phyloP scores from a whole-genome alignment of 1,139 yeast genomes.

The Yamadazyma pseudoaaseri region DNA sequence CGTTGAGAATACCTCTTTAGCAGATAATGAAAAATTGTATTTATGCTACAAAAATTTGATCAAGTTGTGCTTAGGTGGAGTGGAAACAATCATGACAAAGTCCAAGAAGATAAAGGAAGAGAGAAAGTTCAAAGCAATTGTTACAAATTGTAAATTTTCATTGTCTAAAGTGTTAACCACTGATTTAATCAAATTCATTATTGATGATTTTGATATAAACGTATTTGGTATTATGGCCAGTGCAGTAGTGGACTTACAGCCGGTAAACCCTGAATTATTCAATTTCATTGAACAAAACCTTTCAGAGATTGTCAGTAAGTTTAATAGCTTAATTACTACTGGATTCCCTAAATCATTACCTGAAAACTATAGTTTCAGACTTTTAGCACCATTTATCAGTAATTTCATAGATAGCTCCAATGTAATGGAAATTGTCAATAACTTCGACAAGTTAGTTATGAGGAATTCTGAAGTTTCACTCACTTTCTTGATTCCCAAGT shows the following conservation, averaged over 20 bases:
- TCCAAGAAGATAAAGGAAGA: conserved; percentile 31
- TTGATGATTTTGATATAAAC: conserved; percentile 11
- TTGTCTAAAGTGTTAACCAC: conserved; percentile 20
- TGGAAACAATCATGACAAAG: conserved; percentile 1
- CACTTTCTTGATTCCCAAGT: conserved; percentile 47
- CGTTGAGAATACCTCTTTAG: conserved; percentile 8
- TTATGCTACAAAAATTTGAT: conserved; percentile 6
- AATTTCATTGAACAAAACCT: conserved; percentile 20
- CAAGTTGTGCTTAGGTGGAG: conserved; percentile 4
- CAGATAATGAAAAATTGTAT: conserved; percentile 1
- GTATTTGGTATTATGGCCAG: conserved; percentile 41
- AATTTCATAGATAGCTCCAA: conserved; percentile 29
- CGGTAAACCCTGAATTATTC: conserved; percentile 39
- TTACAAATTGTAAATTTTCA: conserved; percentile 35
- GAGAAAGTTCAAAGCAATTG: conserved; percentile 46
- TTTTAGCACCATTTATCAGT: conserved; percentile 10
- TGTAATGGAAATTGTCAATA: conserved; percentile 44
- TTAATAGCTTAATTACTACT: conserved; percentile 7
- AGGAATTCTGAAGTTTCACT: conserved; percentile 80
- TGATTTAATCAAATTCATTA: conserved; percentile 14
- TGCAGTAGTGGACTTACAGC: conserved; percentile 36
- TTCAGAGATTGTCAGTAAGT: conserved; percentile 15
- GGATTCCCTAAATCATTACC: conserved; percentile 12
- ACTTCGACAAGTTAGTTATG: conserved; percentile 71
- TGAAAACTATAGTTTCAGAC: conserved; percentile 9